These are phyloP conservation scores for Colletotrichum magnum DNA, from an alignment of 2,329 filamentous ascomycete genomes.

Conservation along the genomic window DNA sequence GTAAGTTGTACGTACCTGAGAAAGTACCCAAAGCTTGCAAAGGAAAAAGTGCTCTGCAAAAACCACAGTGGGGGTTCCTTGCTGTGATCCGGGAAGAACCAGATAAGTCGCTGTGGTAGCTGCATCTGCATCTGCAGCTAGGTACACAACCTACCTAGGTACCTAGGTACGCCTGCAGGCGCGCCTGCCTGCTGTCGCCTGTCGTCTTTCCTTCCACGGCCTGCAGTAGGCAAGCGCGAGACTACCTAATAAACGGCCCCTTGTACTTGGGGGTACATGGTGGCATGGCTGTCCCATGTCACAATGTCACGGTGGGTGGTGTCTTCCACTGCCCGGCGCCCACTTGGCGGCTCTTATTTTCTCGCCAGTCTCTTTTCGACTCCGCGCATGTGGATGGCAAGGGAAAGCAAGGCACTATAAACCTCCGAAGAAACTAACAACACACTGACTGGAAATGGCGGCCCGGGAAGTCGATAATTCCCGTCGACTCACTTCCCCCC, in stretches of 20 bases:
- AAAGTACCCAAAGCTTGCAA: not conserved
- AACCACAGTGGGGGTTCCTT: not conserved
- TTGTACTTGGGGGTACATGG: not conserved
- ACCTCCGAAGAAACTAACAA: conserved; percentile 2
- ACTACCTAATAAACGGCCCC: too few species aligned
- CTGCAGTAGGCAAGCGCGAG: not conserved
- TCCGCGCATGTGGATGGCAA: conserved; percentile 10
- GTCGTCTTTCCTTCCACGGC: not conserved
- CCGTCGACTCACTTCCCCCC: not conserved
- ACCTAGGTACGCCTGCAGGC: not conserved
- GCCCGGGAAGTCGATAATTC: not conserved
- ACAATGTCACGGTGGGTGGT: not conserved
- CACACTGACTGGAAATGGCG: too few species aligned
- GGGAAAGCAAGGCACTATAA: not conserved
- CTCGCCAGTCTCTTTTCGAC: not conserved
- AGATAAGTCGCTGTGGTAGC: not conserved
- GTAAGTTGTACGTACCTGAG: not conserved
- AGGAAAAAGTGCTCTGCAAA: not conserved
- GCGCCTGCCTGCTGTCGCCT: conserved; percentile 2
- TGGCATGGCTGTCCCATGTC: too few species aligned
- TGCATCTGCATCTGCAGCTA: not conserved
- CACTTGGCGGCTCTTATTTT: conserved; percentile 32
- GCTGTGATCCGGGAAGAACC: conserved; percentile 15
- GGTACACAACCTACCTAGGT: not conserved
- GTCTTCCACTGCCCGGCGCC: not conserved